Evolutionary conservation across 768 basidiomycete species (phyloP).

Genomic region (Daedalea quercina): DNA sequence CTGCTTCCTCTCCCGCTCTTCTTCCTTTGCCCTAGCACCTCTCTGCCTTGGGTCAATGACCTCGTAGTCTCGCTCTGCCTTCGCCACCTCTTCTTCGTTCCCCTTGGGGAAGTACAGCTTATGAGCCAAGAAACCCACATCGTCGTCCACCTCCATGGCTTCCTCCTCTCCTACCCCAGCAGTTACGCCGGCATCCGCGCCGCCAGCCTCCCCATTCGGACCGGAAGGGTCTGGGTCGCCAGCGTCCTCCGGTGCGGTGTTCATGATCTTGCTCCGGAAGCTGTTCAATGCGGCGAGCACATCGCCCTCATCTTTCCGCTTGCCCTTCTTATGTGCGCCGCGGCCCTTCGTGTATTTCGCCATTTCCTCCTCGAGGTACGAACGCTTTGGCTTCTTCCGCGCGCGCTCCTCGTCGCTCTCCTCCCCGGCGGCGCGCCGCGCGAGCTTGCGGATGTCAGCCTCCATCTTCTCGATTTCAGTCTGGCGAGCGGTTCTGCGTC

Average conservation of each 20-base stretch:
- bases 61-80: slow-evolving; percentile 83
- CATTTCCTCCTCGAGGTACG: slow-evolving; percentile 74
- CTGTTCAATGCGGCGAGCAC: slow-evolving; percentile 61
- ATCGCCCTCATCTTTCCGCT: slow-evolving; percentile 65
- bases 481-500: slow-evolving; percentile 51
- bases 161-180: slow-evolving; percentile 30
- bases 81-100: slow-evolving; percentile 63
- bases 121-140: slow-evolving; percentile 69
- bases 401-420: slow-evolving; percentile 60
- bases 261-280: slow-evolving; percentile 67
- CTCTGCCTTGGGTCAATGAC: slow-evolving; percentile 80
- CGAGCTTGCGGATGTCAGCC: slow-evolving; percentile 75
- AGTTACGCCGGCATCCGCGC: slow-evolving; percentile 6
- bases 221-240: slow-evolving; percentile 16
- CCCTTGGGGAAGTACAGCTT: slow-evolving; percentile 73
- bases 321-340: slow-evolving; percentile 47
- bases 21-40: slow-evolving; percentile 68
- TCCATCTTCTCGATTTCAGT: slow-evolving; percentile 86
- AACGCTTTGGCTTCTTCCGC: slow-evolving; percentile 57
- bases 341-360: slow-evolving; percentile 70
- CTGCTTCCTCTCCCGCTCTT: slow-evolving; percentile 63
- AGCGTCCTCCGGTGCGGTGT: slow-evolving; percentile 12
- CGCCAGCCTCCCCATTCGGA: slow-evolving; percentile 2
- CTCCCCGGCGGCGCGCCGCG: slow-evolving; percentile 37
- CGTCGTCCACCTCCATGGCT: slow-evolving; percentile 73